These are phyloP conservation scores for Nymphaea colorata DNA, from an alignment of 164 flowering plant species.

Conservation along the genomic window DNA sequence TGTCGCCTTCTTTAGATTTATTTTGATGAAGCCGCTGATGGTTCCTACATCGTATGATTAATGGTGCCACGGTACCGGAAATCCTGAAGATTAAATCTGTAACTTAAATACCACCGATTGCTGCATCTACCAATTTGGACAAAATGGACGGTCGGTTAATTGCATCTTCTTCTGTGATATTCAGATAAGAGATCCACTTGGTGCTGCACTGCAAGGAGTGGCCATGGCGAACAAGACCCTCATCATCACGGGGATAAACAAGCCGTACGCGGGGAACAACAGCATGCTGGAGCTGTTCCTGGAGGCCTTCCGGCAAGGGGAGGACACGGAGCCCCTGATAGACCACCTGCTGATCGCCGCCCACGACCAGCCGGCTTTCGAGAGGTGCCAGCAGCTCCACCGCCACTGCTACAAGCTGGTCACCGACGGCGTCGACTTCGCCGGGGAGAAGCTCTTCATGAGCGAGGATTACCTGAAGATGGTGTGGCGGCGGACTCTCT, in stretches of 20 bases:
- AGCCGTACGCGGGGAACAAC: conserved; percentile 39
- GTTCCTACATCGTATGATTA: too few species aligned
- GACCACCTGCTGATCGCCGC: conserved; percentile 45
- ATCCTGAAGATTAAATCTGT: too few species aligned
- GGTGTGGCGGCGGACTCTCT: conserved; percentile 69
- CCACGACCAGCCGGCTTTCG: conserved; percentile 41
- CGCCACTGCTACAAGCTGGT: conserved; percentile 47
- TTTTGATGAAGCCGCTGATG: too few species aligned
- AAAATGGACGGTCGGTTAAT: too few species aligned
- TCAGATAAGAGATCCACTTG: conserved; percentile 22
- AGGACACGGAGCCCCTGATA: conserved; percentile 30
- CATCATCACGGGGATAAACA: conserved; percentile 49
- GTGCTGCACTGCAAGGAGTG: conserved; percentile 20
- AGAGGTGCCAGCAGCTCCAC: conserved; percentile 36
- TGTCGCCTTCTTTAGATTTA: too few species aligned
- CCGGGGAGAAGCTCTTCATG: conserved; percentile 57
- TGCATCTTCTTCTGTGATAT: too few species aligned
- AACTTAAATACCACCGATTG: too few species aligned
- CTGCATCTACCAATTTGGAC: too few species aligned
- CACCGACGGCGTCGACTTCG: conserved; percentile 44
- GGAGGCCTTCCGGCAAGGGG: conserved; percentile 65
- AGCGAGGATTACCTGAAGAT: conserved; percentile 48
- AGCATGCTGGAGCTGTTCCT: conserved; percentile 52
- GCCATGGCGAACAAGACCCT: conserved; percentile 35
- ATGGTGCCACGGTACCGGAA: too few species aligned